Conservation (phyloP, 2,329 filamentous ascomycete genomes). For the Botrytis paeoniae region DNA sequence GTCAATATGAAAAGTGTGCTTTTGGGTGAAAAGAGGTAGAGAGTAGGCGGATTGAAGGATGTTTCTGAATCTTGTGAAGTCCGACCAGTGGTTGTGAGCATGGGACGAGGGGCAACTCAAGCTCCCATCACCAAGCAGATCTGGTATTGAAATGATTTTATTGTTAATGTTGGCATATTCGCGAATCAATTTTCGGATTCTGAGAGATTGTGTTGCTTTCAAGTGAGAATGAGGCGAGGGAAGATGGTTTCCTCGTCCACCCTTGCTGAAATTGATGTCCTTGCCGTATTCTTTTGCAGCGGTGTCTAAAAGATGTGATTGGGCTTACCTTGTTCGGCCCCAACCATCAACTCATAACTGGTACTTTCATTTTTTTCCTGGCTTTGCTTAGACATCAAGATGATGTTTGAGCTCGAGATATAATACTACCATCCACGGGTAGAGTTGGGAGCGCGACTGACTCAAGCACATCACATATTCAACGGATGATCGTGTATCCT, state of each 20-base stretch:
- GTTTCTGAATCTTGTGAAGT: not conserved
- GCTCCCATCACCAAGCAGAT: not conserved
- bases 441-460: too few species aligned
- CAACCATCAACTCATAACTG: not conserved
- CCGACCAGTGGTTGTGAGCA: not conserved
- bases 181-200: not conserved
- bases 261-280: not conserved
- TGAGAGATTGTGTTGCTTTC: not conserved
- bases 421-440: too few species aligned
- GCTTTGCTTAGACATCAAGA: not conserved
- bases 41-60: not conserved
- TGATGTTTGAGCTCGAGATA: not conserved
- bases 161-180: not conserved
- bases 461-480: not conserved
- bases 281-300: not conserved
- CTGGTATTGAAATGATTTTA: not conserved
- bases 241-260: not conserved
- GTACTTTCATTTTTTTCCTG: not conserved
- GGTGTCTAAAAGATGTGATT: not conserved
- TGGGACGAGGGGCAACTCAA: not conserved
- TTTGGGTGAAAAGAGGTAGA: not conserved
- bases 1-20: not conserved
- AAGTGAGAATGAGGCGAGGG: not conserved
- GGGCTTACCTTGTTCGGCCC: accelerated
- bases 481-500: not conserved